Base-by-base conservation (phyloP, 2,329 filamentous ascomycete genomes). In the Botryosphaeria dothidea region DNA sequence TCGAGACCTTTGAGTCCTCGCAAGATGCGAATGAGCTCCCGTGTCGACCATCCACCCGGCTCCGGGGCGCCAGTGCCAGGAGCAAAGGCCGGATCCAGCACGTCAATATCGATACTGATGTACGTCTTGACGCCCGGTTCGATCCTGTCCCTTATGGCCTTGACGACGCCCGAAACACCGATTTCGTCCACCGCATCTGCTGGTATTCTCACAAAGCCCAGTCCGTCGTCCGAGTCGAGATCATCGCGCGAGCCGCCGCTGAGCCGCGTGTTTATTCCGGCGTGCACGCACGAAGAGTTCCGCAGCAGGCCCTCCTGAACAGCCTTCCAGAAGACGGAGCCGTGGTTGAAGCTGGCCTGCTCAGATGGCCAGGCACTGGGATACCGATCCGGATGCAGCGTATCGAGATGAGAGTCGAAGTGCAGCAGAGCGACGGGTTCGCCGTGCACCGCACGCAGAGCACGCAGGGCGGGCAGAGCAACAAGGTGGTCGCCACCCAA, bases 251-350 rank as follows among this genome's bases (percentile, higher is more conserved):
- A 90, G 0, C 89, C 88, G 0, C 91, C 91, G 66, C 87, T 90
- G 19, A 95, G 82, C 1, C 91, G 94, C 0, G 92, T 95, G 63
- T 92, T 87, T 75, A 96, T 95, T 41, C 92, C 92, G 13, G 91
- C 92, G 75, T 96, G 92, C 77, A 96, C 93, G 79, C 92, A 93
- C 69, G 86, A 90, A 80, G 94, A 90, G 73, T 95, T 96, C 67
- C 84, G 84, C 23, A 96, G 82, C 17, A 95, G 82, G 3, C 92
- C 92, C 75, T 94, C 91, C 78, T 88, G 86, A 0, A 89, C 80
- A 0, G 92, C 92, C 74, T 94, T 91, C 79, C 90, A 95, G 80
- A 95, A 95, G 81, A 94, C 95, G 1, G 92, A 95, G 43, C 92
- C 92, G 79, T 95, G 91, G 79, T 95, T 96, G 80, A 96, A 89